A percentile compares a stretch with the other conserved stretches of the same genome.
phyloP scores from a whole-genome alignment of 345 rosid species.

The Moricandia moricandioides region DNA sequence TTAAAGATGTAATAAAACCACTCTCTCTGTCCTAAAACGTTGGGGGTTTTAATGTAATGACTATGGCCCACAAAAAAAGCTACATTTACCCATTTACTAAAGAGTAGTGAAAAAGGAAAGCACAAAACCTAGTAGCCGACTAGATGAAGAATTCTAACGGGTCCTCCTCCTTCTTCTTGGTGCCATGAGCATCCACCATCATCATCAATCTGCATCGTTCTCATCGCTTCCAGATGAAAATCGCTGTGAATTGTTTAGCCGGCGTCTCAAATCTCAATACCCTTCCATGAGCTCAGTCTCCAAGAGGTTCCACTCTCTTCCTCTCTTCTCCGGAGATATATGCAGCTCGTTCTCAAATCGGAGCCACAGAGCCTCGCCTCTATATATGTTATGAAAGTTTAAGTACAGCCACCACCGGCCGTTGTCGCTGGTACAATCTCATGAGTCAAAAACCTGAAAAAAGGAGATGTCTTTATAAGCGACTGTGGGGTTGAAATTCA shows the following conservation, averaged over 20 bases:
- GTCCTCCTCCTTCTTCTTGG: not conserved
- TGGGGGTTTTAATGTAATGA: too few relatives aligned
- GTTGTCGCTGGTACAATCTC: not conserved
- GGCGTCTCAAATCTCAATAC: constrained; percentile 48
- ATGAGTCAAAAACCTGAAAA: constrained; percentile 27
- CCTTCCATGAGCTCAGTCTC: constrained; percentile 56
- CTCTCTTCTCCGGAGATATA: constrained; percentile 52
- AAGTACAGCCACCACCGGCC: not conserved
- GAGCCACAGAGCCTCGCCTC: constrained; percentile 43
- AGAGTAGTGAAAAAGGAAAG: not conserved
- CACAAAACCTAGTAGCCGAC: not conserved
- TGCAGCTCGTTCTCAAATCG: constrained; percentile 51
- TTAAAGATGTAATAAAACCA: too few relatives aligned
- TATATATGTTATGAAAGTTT: constrained; percentile 41
- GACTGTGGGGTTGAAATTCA: not conserved
- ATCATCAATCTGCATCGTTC: not conserved
- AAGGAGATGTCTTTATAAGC: not conserved
- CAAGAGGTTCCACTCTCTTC: constrained; percentile 46
- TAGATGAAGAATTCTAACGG: not conserved
- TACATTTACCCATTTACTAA: too few relatives aligned
- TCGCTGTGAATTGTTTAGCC: constrained; percentile 51
- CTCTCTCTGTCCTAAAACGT: too few relatives aligned
- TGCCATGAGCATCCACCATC: not conserved
- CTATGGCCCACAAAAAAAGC: too few relatives aligned
- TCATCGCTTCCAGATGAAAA: constrained; percentile 50